A percentile compares a stretch with the other conserved stretches of the same genome.
Evolutionary conservation across 495 filamentous ascomycete genomes (phyloP).

Genomic region (Daldinia caldariorum): DNA sequence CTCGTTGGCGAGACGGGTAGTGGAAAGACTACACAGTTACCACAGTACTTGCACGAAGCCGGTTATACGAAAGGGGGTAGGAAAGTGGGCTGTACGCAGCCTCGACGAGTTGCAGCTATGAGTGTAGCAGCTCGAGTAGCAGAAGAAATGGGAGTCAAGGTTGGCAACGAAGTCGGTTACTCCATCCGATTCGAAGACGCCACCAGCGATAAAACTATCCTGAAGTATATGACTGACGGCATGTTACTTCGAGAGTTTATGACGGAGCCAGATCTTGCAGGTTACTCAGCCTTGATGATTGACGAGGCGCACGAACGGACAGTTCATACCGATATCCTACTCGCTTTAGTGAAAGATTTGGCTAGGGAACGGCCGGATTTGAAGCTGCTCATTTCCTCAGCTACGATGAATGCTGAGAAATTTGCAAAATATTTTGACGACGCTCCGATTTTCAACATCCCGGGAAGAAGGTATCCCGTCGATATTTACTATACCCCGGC

Average conservation of each 20-base stretch:
- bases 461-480: constrained; percentile 88
- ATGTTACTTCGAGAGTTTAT: constrained; percentile 94
- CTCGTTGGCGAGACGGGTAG: constrained; percentile 90
- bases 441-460: constrained; percentile 95
- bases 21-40: constrained; percentile 89
- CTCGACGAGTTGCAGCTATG: constrained; percentile 96
- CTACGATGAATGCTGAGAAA: constrained; percentile 94
- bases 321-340: constrained; percentile 88
- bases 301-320: constrained; percentile 98
- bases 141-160: constrained; percentile 90
- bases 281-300: constrained; percentile 94
- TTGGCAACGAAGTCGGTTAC: constrained; percentile 95
- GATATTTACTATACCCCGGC: constrained; percentile 92
- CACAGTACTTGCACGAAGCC: constrained; percentile 88
- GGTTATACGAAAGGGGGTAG: constrained; percentile 83
- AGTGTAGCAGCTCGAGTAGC: constrained; percentile 93
- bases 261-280: constrained; percentile 84
- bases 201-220: constrained; percentile 89
- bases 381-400: constrained; percentile 92
- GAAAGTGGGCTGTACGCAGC: constrained; percentile 83
- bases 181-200: constrained; percentile 95
- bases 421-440: constrained; percentile 94
- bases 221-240: constrained; percentile 99
- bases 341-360: constrained; percentile 92
- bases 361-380: constrained; percentile 85